Evolutionary conservation across 805 yeast species (phyloP).

Genomic region (Kuraishia borneana): DNA sequence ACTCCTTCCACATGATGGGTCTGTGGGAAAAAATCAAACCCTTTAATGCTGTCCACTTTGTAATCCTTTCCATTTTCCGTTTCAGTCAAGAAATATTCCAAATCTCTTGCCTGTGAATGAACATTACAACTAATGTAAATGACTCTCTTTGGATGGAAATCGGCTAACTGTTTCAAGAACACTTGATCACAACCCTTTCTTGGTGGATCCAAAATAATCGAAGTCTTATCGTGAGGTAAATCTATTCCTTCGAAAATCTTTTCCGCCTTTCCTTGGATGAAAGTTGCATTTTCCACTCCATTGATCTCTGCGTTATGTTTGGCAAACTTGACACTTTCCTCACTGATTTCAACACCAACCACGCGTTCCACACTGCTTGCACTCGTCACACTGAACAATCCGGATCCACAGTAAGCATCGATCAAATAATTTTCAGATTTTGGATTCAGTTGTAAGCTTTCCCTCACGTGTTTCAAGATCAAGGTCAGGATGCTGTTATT

Average conservation of each 20-base stretch:
- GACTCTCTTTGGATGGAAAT: conserved; percentile 71
- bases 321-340: conserved; percentile 86
- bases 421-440: conserved; percentile 42
- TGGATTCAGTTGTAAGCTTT: conserved; percentile 43
- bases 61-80: conserved; percentile 55
- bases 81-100: conserved; percentile 67
- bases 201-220: conserved; percentile 93
- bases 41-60: conserved; percentile 71
- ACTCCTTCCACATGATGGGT: conserved; percentile 19
- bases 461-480: conserved; percentile 72
- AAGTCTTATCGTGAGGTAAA: conserved; percentile 65
- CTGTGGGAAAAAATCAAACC: conserved; percentile 74
- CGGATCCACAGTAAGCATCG: conserved; percentile 96
- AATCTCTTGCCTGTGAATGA: conserved; percentile 92
- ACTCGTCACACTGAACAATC: conserved; percentile 82
- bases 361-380: conserved; percentile 73
- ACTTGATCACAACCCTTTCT: conserved; percentile 92
- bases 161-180: conserved; percentile 77
- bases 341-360: conserved; percentile 89
- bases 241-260: conserved; percentile 70
- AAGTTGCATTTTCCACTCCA: conserved; percentile 65
- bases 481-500: conserved; percentile 82
- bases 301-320: conserved; percentile 68
- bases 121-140: conserved; percentile 97
- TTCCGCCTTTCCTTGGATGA: conserved; percentile 89